Percentiles rank a stretch among this genome's conserved stretches.
phyloP scores from a whole-genome alignment of 2,329 filamentous ascomycete genomes.

The Ampelomyces quisqualis region DNA sequence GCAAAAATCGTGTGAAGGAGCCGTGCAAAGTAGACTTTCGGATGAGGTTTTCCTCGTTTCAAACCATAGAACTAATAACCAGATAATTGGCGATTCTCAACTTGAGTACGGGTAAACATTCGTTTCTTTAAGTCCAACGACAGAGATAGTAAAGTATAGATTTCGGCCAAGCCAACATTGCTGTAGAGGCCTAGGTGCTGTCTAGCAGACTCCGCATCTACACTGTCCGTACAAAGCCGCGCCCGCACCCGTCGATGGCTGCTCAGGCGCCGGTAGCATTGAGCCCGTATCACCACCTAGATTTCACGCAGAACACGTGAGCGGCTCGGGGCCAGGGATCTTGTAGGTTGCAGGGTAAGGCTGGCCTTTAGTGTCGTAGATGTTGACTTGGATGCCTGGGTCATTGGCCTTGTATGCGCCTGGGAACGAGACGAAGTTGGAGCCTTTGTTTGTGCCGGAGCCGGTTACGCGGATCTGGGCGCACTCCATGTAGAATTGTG shows the following conservation, averaged over 20 bases:
- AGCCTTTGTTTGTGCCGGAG: slow-evolving; percentile 16
- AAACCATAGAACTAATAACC: slow-evolving; percentile 47
- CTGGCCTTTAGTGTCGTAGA: slow-evolving; percentile 16
- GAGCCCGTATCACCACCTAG: neutral
- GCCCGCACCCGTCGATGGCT: neutral
- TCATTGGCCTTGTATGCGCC: slow-evolving; percentile 28
- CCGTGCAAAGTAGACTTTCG: slow-evolving; percentile 48
- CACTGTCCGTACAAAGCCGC: neutral
- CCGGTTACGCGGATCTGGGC: slow-evolving; percentile 28
- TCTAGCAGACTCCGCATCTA: slow-evolving; percentile 46
- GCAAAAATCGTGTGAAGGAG: slow-evolving; percentile 48
- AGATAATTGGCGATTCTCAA: slow-evolving; percentile 46
- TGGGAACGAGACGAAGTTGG: slow-evolving; percentile 24
- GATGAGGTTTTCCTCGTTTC: slow-evolving; percentile 43
- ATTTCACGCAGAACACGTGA: slow-evolving; percentile 42
- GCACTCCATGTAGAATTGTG: slow-evolving; percentile 27
- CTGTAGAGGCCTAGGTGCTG: slow-evolving; percentile 47
- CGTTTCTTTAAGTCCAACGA: slow-evolving; percentile 18
- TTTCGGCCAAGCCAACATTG: slow-evolving; percentile 47
- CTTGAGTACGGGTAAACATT: slow-evolving; percentile 42
- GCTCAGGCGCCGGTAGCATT: neutral
- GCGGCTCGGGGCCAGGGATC: slow-evolving; percentile 51
- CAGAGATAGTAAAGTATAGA: slow-evolving; percentile 12
- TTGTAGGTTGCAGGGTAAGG: slow-evolving; percentile 39
- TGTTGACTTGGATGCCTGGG: slow-evolving; percentile 20